Percentiles rank a stretch among this genome's conserved stretches.
phyloP scores from a whole-genome alignment of 352 stramenopile genomes.

The Phytophthora nicotianae region DNA sequence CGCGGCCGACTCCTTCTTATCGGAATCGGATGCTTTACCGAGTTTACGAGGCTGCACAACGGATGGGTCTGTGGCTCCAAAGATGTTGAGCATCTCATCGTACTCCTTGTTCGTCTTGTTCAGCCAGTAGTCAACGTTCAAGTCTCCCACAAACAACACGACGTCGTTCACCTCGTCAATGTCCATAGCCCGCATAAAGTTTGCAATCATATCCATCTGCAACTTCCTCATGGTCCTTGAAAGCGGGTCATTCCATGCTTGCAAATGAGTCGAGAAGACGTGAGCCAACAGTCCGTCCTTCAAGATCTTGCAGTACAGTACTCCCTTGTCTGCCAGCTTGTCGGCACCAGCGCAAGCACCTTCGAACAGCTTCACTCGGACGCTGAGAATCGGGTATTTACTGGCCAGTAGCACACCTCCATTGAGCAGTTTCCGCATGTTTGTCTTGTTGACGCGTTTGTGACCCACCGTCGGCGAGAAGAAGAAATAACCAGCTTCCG shows the following conservation, averaged over 20 bases:
- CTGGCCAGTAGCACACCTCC: conserved; percentile 71
- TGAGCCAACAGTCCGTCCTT: conserved; percentile 77
- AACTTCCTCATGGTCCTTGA: conserved; percentile 60
- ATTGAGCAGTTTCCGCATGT: conserved; percentile 77
- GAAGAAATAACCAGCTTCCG: conserved; percentile 69
- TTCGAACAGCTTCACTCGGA: conserved; percentile 77
- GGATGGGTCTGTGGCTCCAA: conserved; percentile 60
- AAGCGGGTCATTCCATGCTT: conserved; percentile 74
- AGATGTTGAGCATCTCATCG: conserved; percentile 77
- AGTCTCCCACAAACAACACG: conserved; percentile 67
- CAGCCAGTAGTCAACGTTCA: conserved; percentile 83
- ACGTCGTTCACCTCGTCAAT: conserved; percentile 67
- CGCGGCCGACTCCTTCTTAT: conserved; percentile 28
- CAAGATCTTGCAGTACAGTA: conserved; percentile 82
- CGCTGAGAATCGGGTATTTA: conserved; percentile 77
- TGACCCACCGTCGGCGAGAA: conserved; percentile 75
- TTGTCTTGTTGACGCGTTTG: conserved; percentile 63
- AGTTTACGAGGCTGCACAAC: conserved; percentile 28
- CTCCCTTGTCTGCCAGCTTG: conserved; percentile 75
- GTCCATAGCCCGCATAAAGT: conserved; percentile 58
- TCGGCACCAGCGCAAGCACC: conserved; percentile 65
- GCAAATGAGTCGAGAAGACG: conserved; percentile 76
- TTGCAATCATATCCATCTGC: conserved; percentile 69
- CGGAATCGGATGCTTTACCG: conserved; percentile 23
- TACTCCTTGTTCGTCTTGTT: conserved; percentile 79